phyloP scores from a whole-genome alignment of 1,284 basidiomycete genomes.

The Marasmius oreades region DNA sequence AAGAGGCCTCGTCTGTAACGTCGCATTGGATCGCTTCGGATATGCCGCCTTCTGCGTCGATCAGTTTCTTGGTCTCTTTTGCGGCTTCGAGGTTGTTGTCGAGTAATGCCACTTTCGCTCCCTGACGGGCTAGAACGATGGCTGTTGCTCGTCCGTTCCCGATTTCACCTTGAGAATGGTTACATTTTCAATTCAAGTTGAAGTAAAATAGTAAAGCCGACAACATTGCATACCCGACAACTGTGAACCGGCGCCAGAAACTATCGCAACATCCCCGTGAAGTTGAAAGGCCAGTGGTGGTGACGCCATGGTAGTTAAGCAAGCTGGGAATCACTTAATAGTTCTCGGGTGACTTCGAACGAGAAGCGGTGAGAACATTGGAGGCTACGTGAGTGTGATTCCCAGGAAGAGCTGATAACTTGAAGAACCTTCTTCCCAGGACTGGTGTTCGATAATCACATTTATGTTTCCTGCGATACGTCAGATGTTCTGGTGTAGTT shows the following conservation, averaged over 20 bases:
- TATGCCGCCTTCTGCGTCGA: constrained; percentile 7
- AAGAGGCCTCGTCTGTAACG: constrained; percentile 7
- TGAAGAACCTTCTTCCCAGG: too few relatives aligned
- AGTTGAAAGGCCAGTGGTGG: constrained; percentile 1
- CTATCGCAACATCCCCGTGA: constrained; percentile 7
- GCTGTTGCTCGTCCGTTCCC: constrained; percentile 6
- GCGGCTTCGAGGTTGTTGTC: not conserved
- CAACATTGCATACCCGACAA: not conserved
- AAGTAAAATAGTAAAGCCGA: not conserved
- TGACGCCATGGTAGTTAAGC: not conserved
- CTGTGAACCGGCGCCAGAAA: constrained; percentile 4
- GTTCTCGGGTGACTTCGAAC: too few relatives aligned
- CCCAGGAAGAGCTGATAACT: too few relatives aligned
- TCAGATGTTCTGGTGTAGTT: too few relatives aligned
- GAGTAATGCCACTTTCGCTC: constrained; percentile 5
- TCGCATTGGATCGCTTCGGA: constrained; percentile 9
- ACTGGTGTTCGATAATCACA: too few relatives aligned
- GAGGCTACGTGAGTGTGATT: too few relatives aligned
- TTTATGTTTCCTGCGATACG: too few relatives aligned
- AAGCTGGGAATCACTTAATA: not conserved
- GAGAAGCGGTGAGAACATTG: too few relatives aligned
- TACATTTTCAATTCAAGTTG: not conserved
- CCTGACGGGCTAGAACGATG: constrained; percentile 5
- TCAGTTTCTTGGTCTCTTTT: constrained; percentile 2
- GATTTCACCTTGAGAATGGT: not conserved